Evolutionary conservation across 2,329 filamentous ascomycete species (phyloP), one percentile per base, ranked within the genome.

Genomic region (Apiospora rasikravindrae): DNA sequence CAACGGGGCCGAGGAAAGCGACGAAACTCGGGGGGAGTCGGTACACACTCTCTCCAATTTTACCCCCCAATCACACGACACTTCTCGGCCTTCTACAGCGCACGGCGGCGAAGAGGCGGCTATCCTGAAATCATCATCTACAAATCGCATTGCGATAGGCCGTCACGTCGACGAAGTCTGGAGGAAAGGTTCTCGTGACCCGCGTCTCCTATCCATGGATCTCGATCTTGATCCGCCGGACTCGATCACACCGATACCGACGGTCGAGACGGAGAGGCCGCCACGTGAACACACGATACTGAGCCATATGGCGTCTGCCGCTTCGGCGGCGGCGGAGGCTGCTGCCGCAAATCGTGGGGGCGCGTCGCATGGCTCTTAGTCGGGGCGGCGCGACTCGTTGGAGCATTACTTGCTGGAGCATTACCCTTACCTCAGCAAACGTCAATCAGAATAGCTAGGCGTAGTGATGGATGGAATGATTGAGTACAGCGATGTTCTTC

Each of bases 261-360:
- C 73, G 73, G 73, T 72, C 47, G 40, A 64, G 71, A 72, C 72
- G 26, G 33, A n/a, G 26, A 19, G 51, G 57, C 33, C 33, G 42
- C 24, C 67, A 8, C 73, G 72, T 74, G 76, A 73, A 75, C 76
- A 71, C 72, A 72, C 79, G 19, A 76, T 80, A 40, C 77, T 82
- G 64, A 82, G 81, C 66, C 81, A 82, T 67, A 80, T 83, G 68
- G 81, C 82, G 14, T 82, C 81, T 7, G 78, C 76, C 6, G 80
- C 81, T 24, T 78, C 79, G 19, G 79, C 79, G 13, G 78, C 76
- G 42, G 78, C 79, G 6, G 80, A 80, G 68, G 76, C 76, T 42
- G 74, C 74, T 13, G 74, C 71, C 22, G 76, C 77, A 24, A 74
- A 74, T 26, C 75, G 76, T 22, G 76, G 75, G 26, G 70, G 76